Conservation (phyloP, 179 eudicot species). For the Beta lomatogona region DNA sequence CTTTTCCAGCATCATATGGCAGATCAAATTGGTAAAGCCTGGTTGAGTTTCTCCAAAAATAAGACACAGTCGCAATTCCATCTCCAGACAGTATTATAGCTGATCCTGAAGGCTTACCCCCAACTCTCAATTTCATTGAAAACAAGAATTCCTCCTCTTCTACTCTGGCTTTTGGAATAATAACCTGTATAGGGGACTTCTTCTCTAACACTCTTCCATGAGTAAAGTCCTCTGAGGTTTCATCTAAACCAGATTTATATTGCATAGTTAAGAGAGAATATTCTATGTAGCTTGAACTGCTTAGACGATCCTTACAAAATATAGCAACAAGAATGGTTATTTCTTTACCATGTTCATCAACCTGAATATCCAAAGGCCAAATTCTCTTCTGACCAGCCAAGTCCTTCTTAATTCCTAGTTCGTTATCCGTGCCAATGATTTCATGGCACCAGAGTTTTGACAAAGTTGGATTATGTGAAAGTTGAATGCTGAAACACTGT, state of each 20-base stretch:
- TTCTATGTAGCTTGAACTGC: constrained; percentile 89
- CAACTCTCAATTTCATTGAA: constrained; percentile 78
- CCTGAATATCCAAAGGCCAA: constrained; percentile 94
- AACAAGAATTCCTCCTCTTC: constrained; percentile 89
- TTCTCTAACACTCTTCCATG: constrained; percentile 72
- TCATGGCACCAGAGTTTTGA: constrained; percentile 87
- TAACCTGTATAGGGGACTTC: constrained; percentile 74
- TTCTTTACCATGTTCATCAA: constrained; percentile 76
- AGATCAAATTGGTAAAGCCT: constrained; percentile 90
- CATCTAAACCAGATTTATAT: constrained; percentile 71
- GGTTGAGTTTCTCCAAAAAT: constrained; percentile 65
- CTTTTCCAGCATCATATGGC: constrained; percentile 98
- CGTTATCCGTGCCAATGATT: constrained; percentile 81
- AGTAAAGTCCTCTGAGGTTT: constrained; percentile 37
- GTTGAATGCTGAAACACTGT: constrained; percentile 65
- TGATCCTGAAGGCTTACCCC: constrained; percentile 97
- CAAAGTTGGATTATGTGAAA: constrained; percentile 46
- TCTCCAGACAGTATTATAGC: constrained; percentile 88
- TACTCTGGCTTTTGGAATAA: constrained; percentile 94
- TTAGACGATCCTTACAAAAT: constrained; percentile 80
- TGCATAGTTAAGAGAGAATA: constrained; percentile 94
- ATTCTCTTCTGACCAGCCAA: constrained; percentile 90
- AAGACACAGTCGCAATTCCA: constrained; percentile 92
- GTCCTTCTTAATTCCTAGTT: constrained; percentile 83
- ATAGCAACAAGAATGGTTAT: constrained; percentile 80